Evolutionary conservation across 2,329 filamentous ascomycete species (phyloP).

Genomic region (Penicillium sp.): DNA sequence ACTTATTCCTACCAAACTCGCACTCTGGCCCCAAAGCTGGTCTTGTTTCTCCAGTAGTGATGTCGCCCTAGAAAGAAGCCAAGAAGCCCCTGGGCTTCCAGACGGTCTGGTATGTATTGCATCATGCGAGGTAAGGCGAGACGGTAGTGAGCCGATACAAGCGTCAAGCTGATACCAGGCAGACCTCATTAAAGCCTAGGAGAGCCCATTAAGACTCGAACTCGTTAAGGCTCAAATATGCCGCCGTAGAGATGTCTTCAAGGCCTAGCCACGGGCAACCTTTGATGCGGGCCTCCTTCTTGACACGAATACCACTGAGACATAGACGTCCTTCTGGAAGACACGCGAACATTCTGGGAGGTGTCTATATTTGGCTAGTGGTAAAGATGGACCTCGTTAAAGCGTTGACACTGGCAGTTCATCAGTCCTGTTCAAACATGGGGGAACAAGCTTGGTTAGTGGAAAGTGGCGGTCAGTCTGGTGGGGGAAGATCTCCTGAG

Average conservation of each 20-base stretch:
- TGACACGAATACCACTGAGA: constrained; percentile 11
- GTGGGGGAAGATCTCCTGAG: background rate
- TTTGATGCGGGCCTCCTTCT: background rate
- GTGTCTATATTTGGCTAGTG: constrained; percentile 1
- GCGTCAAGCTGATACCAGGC: constrained; percentile 7
- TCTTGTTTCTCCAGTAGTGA: constrained; percentile 14
- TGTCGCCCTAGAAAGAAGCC: constrained; percentile 12
- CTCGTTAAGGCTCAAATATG: constrained; percentile 8
- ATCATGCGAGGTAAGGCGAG: constrained; percentile 10
- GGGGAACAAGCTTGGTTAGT: constrained; percentile 12
- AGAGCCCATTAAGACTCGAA: constrained; percentile 9
- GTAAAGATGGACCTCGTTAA: constrained; percentile 4
- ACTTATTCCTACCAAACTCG: too few relatives aligned
- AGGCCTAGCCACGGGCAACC: constrained; percentile 9
- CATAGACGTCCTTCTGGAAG: constrained; percentile 10
- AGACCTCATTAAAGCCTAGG: constrained; percentile 13
- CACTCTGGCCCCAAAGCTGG: constrained; percentile 9
- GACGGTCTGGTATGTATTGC: constrained; percentile 13
- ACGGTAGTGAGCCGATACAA: constrained; percentile 7
- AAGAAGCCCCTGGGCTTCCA: constrained; percentile 14
- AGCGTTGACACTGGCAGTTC: constrained; percentile 3
- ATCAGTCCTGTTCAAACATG: constrained; percentile 1
- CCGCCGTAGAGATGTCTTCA: constrained; percentile 8
- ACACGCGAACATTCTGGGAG: constrained; percentile 4
- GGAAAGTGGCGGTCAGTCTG: constrained; percentile 7